Base-by-base conservation (phyloP, 192 early-diverging fungal genomes). In the Coemansia sp. region DNA sequence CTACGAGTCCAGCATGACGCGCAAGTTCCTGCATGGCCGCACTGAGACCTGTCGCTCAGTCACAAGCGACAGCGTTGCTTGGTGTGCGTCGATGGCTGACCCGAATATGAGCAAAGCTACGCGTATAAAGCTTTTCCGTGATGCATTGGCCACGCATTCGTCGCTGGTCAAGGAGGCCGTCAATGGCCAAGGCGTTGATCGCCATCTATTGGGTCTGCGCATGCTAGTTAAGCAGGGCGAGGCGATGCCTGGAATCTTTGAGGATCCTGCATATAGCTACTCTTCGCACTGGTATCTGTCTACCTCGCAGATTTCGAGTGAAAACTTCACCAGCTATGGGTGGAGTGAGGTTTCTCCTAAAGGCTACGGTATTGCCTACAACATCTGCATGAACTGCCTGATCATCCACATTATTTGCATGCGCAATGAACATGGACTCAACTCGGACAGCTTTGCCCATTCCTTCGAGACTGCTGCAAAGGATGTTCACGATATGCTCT, bases 311-410 rank as follows among this genome's bases (percentile, higher is more conserved):
- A 85, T 99, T 49, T 84, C 90, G 8, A 92, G 92, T 54, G 93
- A 95, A 66, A 80, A 93, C 80, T 96, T 93, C 84, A 86, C 89
- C 58, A 94, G 95, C 61, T 99, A 97, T 66, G 97, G 97, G 14
- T 92, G 90, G 90, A 89, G 89, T 58, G 86, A 90, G 69, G 90
- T 95, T 27, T 86, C 92, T 44, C 88, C 92, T 12, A 89, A 93
- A 81, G 94, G 94, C 19, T 98, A 90, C 69, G 95, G 95, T 54
- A 76, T 93, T 67, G 94, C 96, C 12, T 98, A 98, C 73, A 96
- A 95, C 90, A 88, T 98, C 65, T 93, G 93, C 76, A 84, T 89
- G 53, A 75, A 90, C 70, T 81, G 84, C 54, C 70, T 97, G 50
- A 86, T 94, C 64, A 92, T 99, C 72, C 97, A 97, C 64, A 81